Evolutionary conservation across 208 protist genomes (phyloP).

Genomic region (Zelonia costaricensis): DNA sequence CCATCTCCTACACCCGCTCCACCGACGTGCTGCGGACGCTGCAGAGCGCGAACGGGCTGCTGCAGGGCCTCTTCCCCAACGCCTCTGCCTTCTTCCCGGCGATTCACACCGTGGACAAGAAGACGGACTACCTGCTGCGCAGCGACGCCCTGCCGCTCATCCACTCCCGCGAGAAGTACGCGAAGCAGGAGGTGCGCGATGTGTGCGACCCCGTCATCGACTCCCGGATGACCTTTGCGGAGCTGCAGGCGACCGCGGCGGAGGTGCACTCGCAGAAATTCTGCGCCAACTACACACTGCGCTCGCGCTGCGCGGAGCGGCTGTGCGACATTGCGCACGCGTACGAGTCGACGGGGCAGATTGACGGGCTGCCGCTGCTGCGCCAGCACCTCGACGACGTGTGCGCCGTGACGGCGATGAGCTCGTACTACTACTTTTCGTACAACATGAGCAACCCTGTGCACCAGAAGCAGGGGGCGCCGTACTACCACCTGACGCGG

Average conservation of each 20-base stretch:
- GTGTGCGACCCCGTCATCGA: slow-evolving; percentile 28
- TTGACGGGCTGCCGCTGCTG: slow-evolving; percentile 28
- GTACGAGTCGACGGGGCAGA: slow-evolving; percentile 38
- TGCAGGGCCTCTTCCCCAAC: slow-evolving; percentile 43
- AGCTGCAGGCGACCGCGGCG: slow-evolving; percentile 29
- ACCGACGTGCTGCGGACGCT: slow-evolving; percentile 57
- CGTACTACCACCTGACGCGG: slow-evolving; percentile 48
- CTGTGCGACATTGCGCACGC: slow-evolving; percentile 65
- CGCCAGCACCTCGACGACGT: slow-evolving; percentile 32
- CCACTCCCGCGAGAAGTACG: slow-evolving; percentile 28
- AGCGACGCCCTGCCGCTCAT: slow-evolving; percentile 25
- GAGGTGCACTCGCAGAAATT: slow-evolving; percentile 37
- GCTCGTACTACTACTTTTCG: slow-evolving; percentile 30
- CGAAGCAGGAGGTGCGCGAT: slow-evolving; percentile 11
- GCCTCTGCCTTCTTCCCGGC: slow-evolving; percentile 37
- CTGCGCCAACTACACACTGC: slow-evolving; percentile 36
- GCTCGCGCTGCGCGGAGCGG: slow-evolving; percentile 34
- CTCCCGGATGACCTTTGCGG: slow-evolving; percentile 20
- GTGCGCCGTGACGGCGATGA: slow-evolving; percentile 30
- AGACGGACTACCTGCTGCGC: slow-evolving; percentile 31
- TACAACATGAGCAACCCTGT: slow-evolving; percentile 47
- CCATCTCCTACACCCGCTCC: slow-evolving; percentile 54
- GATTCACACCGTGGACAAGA: slow-evolving; percentile 41
- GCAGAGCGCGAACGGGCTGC: slow-evolving; percentile 47
- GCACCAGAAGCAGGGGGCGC: slow-evolving; percentile 49